Base-by-base conservation (phyloP, 164 flowering plant genomes). In the Macadamia integrifolia region DNA sequence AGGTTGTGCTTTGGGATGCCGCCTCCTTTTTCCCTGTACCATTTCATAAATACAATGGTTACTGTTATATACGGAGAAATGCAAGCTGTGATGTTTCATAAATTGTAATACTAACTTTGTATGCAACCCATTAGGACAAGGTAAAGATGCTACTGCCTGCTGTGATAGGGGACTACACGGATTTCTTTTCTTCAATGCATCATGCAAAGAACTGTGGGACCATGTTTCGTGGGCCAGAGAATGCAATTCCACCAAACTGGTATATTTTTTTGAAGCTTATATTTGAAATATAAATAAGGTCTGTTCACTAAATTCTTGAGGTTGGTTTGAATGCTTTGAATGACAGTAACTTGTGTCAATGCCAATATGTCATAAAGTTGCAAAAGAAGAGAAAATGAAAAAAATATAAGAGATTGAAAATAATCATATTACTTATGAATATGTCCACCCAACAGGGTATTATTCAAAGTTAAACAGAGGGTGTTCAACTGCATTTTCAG, bases 141-240 rank as follows among this genome's bases (percentile, higher is more conserved):
- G 97, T 87, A 49, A 78, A 90, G 73, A 81, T 92, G 96, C 82
- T 92, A 74, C 79, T 95, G 62, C 99, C 99, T 23, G 66, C 77
- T 70, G 82, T 73, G 5, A 83, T 95, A 46, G 97, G 97, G 60
- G 97, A 95, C 71, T 95, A 92, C 74, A 88, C 98, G 1, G 98
- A 95, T 70, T 95, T 95, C 82, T 92, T 88, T 77, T 83, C 90
- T 18, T 92, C 97, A 64, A 78, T 85, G 87, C 86, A 92, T 75
- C 99, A 95, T 76, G 97, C 98, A 9, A 90, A 80, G 83, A 95
- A 92, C 60, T 92, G 98, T 78, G 98, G 98, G 42, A 74, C 72
- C 65, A 92, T 95, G 58, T 95, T 95, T 67, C 91, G 96, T 30
- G 99, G 99, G 46, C 92, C 99, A 40, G 80, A 87, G 65, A 83